These are phyloP conservation scores for Dendrobium officinale DNA, from an alignment of 106 monocot genomes.

Conservation along the genomic window DNA sequence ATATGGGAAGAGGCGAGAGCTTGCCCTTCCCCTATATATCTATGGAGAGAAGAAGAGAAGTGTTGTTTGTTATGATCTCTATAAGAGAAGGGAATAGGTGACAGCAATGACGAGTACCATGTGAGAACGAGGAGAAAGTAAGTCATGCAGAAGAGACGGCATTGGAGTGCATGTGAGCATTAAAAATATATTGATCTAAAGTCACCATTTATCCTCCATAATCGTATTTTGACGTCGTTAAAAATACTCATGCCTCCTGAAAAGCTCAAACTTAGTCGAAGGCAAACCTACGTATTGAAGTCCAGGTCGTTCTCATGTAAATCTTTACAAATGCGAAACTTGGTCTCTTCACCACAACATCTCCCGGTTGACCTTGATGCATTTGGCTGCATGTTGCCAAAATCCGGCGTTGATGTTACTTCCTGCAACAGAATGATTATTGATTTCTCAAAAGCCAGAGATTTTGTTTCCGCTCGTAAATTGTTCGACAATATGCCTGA, in stretches of 20 bases:
- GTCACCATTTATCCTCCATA: no score
- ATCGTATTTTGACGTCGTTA: neutral
- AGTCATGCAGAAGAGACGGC: no score
- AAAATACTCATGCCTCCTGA: neutral
- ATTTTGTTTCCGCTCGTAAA: conserved; percentile 13
- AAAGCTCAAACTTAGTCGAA: neutral
- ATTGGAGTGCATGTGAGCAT: no score
- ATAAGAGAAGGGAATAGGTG: no score
- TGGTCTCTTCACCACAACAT: neutral
- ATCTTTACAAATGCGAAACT: neutral
- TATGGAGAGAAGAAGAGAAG: no score
- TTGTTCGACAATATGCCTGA: conserved; percentile 51
- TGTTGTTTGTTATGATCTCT: no score
- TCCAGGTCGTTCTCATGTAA: neutral
- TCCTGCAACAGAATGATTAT: conserved; percentile 18
- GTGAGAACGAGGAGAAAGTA: no score
- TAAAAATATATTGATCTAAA: no score
- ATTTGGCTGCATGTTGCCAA: neutral
- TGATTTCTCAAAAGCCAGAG: conserved; percentile 1
- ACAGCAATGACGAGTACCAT: no score
- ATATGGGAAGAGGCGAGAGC: no score
- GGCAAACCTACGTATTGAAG: neutral
- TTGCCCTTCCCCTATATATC: no score
- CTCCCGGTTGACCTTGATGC: neutral
- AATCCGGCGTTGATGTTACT: neutral